Evolutionary conservation across 805 yeast genomes (phyloP).

Genomic region (Danielia reshetovae): DNA sequence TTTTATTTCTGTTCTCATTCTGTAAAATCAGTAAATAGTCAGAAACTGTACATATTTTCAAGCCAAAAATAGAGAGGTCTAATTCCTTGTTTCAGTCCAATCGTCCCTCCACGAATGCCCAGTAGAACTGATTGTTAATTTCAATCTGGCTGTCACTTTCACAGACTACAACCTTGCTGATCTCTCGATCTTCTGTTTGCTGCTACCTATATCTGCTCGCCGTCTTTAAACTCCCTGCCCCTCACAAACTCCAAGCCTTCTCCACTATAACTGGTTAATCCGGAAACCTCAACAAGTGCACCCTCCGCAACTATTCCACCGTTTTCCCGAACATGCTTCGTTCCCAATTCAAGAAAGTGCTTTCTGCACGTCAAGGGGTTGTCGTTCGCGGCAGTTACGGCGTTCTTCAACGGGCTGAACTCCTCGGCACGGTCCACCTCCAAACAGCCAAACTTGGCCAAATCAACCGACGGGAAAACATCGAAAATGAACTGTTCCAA

Average conservation of each 20-base stretch:
- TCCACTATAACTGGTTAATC: constrained; percentile 69
- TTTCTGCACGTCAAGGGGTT: constrained; percentile 77
- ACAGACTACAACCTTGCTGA: no score
- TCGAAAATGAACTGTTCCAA: constrained; percentile 97
- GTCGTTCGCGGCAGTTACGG: constrained; percentile 75
- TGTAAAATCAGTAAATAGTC: no score
- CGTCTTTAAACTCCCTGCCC: constrained; percentile 40
- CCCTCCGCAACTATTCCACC: constrained; percentile 60
- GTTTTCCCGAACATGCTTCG: constrained; percentile 64
- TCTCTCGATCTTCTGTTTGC: no score
- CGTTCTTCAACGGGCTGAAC: constrained; percentile 93
- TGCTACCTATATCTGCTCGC: constrained; percentile 26
- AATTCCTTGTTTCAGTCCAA: no score
- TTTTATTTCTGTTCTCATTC: no score
- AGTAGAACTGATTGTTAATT: no score
- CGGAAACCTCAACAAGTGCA: constrained; percentile 69
- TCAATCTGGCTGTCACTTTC: no score
- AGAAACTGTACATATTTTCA: no score
- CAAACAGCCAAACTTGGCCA: constrained; percentile 77
- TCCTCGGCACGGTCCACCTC: constrained; percentile 86
- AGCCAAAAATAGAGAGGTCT: no score
- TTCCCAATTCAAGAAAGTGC: constrained; percentile 62
- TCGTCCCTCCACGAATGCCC: no score
- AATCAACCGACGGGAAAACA: constrained; percentile 75
- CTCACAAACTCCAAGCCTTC: constrained; percentile 60